A percentile compares a stretch with the other conserved stretches of the same genome.
Conservation (phyloP, 2,329 filamentous ascomycete genomes). For the Plectosphaerella sp. region DNA sequence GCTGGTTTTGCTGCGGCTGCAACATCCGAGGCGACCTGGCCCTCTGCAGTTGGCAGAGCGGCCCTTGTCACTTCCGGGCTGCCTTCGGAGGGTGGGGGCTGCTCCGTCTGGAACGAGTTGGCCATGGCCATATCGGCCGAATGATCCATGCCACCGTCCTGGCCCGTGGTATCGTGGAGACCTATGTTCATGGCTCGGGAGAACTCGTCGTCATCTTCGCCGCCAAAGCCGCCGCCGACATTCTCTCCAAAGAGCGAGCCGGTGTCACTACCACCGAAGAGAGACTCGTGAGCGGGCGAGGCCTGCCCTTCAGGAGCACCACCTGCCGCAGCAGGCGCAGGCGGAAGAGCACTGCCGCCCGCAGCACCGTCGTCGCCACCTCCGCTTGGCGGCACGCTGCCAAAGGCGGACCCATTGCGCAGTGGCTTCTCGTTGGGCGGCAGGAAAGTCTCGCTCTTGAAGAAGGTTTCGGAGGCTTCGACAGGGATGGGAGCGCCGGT, state of each 20-base stretch:
- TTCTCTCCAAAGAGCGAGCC: conserved; percentile 87
- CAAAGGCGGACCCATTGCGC: conserved; percentile 30
- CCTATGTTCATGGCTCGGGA: conserved; percentile 64
- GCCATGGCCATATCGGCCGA: conserved; percentile 39
- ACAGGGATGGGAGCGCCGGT: conserved; percentile 72
- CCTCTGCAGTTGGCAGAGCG: conserved; percentile 1
- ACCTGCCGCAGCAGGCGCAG: conserved; percentile 21
- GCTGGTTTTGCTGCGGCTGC: not conserved
- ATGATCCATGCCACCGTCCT: conserved; percentile 31
- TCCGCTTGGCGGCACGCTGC: not conserved
- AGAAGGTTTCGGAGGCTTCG: conserved; percentile 56
- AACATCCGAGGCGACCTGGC: not conserved
- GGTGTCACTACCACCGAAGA: conserved; percentile 75
- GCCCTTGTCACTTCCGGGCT: conserved; percentile 6
- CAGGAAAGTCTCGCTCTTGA: conserved; percentile 64
- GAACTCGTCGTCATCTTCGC: conserved; percentile 81
- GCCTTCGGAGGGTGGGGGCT: conserved; percentile 19
- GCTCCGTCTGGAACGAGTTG: conserved; percentile 19
- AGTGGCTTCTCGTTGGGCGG: conserved; percentile 67
- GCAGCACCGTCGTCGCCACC: conserved; percentile 16
- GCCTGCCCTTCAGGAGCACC: conserved; percentile 55
- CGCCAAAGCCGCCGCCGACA: conserved; percentile 48
- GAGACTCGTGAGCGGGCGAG: conserved; percentile 70
- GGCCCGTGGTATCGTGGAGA: conserved; percentile 30
- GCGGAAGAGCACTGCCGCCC: conserved; percentile 9